phyloP scores from a whole-genome alignment of 2,329 filamentous ascomycete species.

The Fusarium protoensiforme region DNA sequence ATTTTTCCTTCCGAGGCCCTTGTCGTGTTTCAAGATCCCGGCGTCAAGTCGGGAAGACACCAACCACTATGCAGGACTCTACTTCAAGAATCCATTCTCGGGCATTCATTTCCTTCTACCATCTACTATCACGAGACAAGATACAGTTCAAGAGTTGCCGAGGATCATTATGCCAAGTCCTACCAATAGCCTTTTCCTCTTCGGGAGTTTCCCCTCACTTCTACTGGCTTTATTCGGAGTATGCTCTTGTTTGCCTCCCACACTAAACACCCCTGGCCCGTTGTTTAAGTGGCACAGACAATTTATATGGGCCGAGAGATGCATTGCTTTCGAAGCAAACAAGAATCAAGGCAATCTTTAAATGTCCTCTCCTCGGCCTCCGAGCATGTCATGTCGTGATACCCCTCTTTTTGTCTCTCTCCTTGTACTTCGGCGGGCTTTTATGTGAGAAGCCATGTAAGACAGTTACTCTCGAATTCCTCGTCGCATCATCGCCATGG shows the following conservation, averaged over 20 bases:
- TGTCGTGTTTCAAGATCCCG: neutral
- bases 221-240: neutral
- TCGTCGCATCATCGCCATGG: conserved; percentile 16
- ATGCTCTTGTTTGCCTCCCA: neutral
- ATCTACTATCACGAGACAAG: conserved; percentile 25
- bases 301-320: neutral
- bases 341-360: neutral
- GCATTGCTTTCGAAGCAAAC: neutral
- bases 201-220: conserved; percentile 32
- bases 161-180: conserved; percentile 13
- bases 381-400: neutral
- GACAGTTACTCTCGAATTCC: conserved; percentile 24
- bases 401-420: neutral
- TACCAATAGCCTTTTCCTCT: conserved; percentile 25
- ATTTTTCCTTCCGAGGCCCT: neutral
- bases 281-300: conserved; percentile 25
- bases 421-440: neutral
- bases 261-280: neutral
- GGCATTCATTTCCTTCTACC: neutral
- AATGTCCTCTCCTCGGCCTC: neutral
- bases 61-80: neutral
- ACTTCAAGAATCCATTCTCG: neutral
- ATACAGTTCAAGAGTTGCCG: neutral
- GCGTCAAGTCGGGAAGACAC: neutral
- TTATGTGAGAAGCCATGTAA: conserved; percentile 29